Percentiles rank a stretch among this genome's conserved stretches.
These are phyloP conservation scores for Guyanaporus albipodus DNA, from an alignment of 768 basidiomycete species.

Conservation along the genomic window DNA sequence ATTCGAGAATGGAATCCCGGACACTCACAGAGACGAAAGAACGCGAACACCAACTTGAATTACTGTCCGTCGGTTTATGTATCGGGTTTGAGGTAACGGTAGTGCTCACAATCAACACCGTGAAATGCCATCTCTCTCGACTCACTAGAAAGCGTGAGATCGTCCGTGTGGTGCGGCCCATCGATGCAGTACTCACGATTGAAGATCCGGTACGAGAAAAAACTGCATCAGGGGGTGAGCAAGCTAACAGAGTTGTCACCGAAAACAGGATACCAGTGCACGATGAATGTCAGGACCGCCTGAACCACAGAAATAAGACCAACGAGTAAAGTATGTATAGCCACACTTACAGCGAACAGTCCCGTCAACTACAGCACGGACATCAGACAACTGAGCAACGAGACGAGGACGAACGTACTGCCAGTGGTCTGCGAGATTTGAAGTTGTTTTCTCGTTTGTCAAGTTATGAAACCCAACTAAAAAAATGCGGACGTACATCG, in stretches of 20 bases:
- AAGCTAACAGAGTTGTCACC: not conserved
- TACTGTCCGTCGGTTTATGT: not conserved
- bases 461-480: too few species aligned
- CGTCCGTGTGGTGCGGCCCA: not conserved
- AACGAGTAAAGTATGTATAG: not conserved
- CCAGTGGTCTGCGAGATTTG: conserved; percentile 22
- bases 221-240: not conserved
- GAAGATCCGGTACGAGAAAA: conserved; percentile 13
- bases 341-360: conserved; percentile 26
- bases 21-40: conserved; percentile 31
- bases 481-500: conserved; percentile 34
- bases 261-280: conserved; percentile 40
- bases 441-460: too few species aligned
- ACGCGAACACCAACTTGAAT: conserved; percentile 26
- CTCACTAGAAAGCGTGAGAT: conserved; percentile 20
- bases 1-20: not conserved
- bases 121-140: conserved; percentile 26
- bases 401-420: conserved; percentile 18
- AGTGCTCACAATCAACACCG: conserved; percentile 33
- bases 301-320: conserved; percentile 24
- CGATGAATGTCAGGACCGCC: conserved; percentile 47
- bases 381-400: conserved; percentile 1
- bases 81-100: not conserved
- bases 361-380: conserved; percentile 22
- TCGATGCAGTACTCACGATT: conserved; percentile 6